A percentile compares a stretch with the other conserved stretches of the same genome.
Evolutionary conservation across 2,329 filamentous ascomycete genomes (phyloP).

Genomic region (Hymenoscyphus fraxineus): DNA sequence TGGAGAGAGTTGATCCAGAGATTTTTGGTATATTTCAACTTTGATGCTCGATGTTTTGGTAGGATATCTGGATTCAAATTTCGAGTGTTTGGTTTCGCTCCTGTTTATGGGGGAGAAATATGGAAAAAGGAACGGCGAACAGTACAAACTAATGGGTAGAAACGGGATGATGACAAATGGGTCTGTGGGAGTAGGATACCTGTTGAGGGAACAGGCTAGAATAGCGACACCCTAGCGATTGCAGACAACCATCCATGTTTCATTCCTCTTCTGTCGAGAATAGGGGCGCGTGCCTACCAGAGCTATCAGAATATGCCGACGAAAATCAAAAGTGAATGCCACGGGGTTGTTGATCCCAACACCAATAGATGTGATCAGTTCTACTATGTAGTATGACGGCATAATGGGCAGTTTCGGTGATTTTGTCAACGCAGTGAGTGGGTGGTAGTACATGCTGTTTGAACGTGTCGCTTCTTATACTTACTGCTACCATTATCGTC

Average conservation of each 20-base stretch:
- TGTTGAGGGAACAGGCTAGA: not conserved
- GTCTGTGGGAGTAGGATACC: not conserved
- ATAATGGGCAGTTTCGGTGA: not conserved
- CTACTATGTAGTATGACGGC: not conserved
- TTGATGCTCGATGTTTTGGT: not conserved
- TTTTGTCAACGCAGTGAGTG: not conserved
- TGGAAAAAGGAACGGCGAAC: not conserved
- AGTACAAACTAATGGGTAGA: not conserved
- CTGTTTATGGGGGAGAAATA: not conserved
- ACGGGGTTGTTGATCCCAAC: not conserved
- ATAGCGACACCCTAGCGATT: not conserved
- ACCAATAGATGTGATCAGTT: not conserved
- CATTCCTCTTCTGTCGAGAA: not conserved
- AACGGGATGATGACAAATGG: not conserved
- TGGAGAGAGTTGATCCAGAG: not conserved
- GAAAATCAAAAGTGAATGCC: not conserved
- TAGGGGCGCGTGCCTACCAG: not conserved
- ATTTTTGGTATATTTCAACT: not conserved
- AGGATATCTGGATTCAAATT: not conserved
- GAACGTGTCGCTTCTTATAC: not conserved
- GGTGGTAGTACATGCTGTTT: not conserved
- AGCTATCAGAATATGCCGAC: not conserved
- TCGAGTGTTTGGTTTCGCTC: not conserved
- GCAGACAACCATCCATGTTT: not conserved
- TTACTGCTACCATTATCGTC: constrained; percentile 6